Evolutionary conservation across 164 flowering plant genomes (phyloP), one percentile per base, ranked within the genome.

Genomic region (Tetrastigma voinierianum): DNA sequence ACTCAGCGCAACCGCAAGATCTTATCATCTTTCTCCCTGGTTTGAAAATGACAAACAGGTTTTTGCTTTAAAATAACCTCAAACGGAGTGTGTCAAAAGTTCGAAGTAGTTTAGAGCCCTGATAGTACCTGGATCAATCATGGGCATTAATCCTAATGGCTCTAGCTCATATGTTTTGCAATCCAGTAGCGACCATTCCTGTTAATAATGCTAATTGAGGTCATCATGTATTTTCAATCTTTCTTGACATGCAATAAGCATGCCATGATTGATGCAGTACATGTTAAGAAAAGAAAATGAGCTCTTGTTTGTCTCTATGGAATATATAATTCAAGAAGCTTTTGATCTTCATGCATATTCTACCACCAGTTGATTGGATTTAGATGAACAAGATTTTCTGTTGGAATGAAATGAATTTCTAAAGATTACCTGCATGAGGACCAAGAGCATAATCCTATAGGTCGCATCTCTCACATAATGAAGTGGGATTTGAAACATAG

Each of bases 1-100:
- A 80, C n/a, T 87, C 91, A 47, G 85, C 87, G 59, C 90, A 86
- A 86, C 90, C 11, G 88, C 90, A 65, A 86, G 54, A 86, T 84
- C 74, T 87, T 87, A 52, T 87, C 91, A 80, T 87, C 91, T 65
- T 80, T 83, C 78, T 51, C 91, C 91, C 88, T 87, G 70, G 9
- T 49, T 60, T 24, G 59, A 24, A n/a, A 46, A 59, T 4, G 48
- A 49, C 44, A 52, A 59, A 56, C 12, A 24, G 16, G 15, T 52
- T 18, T 18, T 2, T 19, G 24, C 10, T 17, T n/a, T 19, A 51
- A 16, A 1, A 32, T 32, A n/a, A 32, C 40, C 3, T 32, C 1
- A 53, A n/a, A 48, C 15, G 2, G 3, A 46, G 54, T 46, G 68
- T 14, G n/a, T 2, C 19, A 61, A 46, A 46, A 4, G 25, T 44